Conservation (phyloP, 306 rosid genomes). For the Glycyrrhiza uralensis region DNA sequence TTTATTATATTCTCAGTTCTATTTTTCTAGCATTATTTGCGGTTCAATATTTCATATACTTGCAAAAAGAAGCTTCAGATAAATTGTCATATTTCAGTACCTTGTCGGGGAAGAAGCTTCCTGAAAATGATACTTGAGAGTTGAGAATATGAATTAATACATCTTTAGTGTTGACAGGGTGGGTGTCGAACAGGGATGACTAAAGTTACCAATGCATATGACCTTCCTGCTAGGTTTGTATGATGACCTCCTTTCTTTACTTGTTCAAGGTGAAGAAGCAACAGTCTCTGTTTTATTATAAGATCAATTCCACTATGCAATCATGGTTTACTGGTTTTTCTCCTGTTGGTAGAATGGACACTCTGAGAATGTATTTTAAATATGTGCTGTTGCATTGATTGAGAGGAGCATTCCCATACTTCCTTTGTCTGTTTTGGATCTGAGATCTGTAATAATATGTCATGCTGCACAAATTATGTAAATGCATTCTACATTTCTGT, state of each 20-base stretch:
- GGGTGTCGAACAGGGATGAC: constrained; percentile 99
- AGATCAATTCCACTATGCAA: neutral
- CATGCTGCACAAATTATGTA: neutral
- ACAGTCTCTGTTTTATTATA: neutral
- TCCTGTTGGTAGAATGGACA: neutral
- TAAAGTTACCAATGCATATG: constrained; percentile 83
- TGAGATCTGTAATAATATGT: constrained; percentile 1
- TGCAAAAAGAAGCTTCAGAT: neutral
- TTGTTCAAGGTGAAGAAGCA: constrained; percentile 8
- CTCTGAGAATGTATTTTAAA: neutral
- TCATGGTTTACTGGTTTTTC: neutral
- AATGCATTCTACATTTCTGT: constrained; percentile 6
- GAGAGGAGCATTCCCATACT: constrained; percentile 6
- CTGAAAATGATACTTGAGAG: constrained; percentile 4
- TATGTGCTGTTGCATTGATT: neutral
- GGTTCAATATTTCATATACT: constrained; percentile 12
- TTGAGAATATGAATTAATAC: constrained; percentile 16
- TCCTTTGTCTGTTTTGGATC: constrained; percentile 7
- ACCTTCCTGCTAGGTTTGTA: constrained; percentile 95
- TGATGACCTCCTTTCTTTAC: neutral
- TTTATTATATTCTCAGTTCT: neutral
- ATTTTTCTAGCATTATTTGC: constrained; percentile 8
- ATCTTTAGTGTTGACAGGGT: constrained; percentile 63
- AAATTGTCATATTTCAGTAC: constrained; percentile 1
- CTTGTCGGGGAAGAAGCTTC: neutral